Conservation (phyloP, 2,329 filamentous ascomycete species). For the Fusarium stilboides region DNA sequence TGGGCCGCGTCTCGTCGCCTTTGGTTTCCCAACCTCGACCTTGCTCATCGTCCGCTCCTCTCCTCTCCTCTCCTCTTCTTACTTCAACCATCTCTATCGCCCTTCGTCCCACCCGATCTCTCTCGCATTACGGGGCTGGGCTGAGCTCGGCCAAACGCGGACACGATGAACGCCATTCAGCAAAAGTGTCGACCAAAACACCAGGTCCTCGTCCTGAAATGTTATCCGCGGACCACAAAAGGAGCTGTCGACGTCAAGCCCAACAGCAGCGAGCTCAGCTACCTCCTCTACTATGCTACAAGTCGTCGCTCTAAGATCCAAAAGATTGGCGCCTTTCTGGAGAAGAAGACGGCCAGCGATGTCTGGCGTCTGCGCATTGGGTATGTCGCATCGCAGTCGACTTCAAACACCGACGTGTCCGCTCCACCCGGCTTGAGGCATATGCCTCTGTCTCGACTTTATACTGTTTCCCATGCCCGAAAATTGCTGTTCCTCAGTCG, state of each 20-base stretch:
- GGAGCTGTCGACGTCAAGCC: conserved; percentile 93
- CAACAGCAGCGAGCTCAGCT: conserved; percentile 96
- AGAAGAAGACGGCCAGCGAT: conserved; percentile 93
- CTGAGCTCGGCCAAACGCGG: conserved; percentile 41
- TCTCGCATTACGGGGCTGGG: conserved; percentile 36
- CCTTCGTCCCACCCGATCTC: not conserved
- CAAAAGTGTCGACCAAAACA: conserved; percentile 90
- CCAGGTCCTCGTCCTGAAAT: conserved; percentile 95
- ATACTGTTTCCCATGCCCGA: not conserved
- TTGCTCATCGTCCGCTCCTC: conserved; percentile 13
- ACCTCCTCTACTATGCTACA: conserved; percentile 96
- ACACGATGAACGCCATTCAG: conserved; percentile 74
- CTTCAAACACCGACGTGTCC: conserved; percentile 35
- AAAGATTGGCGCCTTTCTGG: conserved; percentile 94
- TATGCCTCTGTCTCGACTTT: not conserved
- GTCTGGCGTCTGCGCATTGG: conserved; percentile 91
- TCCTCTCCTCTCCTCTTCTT: conserved; percentile 12
- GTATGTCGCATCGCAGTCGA: conserved; percentile 63
- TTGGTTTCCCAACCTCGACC: conserved; percentile 12
- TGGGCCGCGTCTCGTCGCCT: conserved; percentile 30
- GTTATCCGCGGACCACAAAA: conserved; percentile 94
- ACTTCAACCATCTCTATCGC: conserved; percentile 8
- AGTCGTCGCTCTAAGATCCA: conserved; percentile 95
- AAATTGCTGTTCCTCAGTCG: not conserved
- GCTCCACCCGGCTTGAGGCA: conserved; percentile 3